Conservation (phyloP, 1,284 basidiomycete genomes). For the Xerocomus minutiporus region DNA sequence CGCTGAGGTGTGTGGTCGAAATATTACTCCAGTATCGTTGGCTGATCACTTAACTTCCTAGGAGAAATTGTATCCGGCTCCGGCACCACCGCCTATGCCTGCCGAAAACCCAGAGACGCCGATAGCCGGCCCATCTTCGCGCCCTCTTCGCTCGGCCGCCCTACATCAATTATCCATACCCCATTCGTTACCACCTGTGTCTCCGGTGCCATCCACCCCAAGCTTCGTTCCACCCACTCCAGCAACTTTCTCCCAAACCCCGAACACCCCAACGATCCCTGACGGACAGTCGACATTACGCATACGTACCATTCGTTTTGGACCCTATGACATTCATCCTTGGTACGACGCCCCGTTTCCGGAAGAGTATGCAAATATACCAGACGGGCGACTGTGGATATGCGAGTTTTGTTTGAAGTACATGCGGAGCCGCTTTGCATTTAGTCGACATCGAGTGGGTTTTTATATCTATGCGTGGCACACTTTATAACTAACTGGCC, state of each 20-base stretch:
- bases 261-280: conserved; percentile 21
- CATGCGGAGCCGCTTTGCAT: conserved; percentile 93
- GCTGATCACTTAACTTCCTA: conserved; percentile 28
- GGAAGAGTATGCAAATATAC: conserved; percentile 92
- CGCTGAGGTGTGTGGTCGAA: conserved; percentile 57
- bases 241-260: conserved; percentile 29
- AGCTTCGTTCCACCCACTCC: conserved; percentile 35
- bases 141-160: conserved; percentile 59
- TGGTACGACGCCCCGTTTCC: conserved; percentile 99
- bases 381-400: conserved; percentile 92
- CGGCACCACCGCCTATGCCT: conserved; percentile 33
- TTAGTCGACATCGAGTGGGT: conserved; percentile 79
- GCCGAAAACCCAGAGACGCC: conserved; percentile 41
- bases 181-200: conserved; percentile 24
- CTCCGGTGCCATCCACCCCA: conserved; percentile 41
- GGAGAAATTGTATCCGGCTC: conserved; percentile 50
- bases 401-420: conserved; percentile 99
- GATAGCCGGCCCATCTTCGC: conserved; percentile 53
- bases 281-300: conserved; percentile 47
- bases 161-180: conserved; percentile 38
- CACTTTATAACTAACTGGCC: conserved; percentile 17
- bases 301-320: conserved; percentile 89
- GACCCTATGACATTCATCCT: conserved; percentile 92
- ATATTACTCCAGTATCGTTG: neutral
- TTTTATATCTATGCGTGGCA: conserved; percentile 1